Percentiles rank a stretch among this genome's conserved stretches.
phyloP scores from a whole-genome alignment of 768 basidiomycete species.

The Rhizopogon salebrosus region DNA sequence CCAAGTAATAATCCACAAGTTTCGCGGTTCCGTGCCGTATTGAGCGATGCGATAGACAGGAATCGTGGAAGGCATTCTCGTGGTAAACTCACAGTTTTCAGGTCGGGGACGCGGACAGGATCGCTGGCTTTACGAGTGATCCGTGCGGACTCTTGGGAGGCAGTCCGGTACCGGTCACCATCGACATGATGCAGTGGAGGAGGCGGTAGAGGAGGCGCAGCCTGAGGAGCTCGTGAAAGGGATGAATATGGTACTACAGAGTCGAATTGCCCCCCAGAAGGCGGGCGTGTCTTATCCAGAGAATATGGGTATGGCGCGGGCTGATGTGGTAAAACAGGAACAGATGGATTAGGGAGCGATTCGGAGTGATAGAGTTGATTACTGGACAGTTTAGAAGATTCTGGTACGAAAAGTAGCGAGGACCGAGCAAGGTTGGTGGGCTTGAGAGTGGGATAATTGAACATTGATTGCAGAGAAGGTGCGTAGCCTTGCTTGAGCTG shows the following conservation, averaged over 20 bases:
- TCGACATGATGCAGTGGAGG: constrained; percentile 19
- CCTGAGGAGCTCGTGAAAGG: constrained; percentile 20
- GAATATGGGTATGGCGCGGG: constrained; percentile 13
- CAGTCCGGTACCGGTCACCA: constrained; percentile 25
- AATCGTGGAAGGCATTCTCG: constrained; percentile 71
- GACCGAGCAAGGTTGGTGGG: constrained; percentile 29
- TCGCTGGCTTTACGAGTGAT: constrained; percentile 23
- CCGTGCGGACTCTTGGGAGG: constrained; percentile 31
- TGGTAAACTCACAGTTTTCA: constrained; percentile 67
- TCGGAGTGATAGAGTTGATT: constrained; percentile 26
- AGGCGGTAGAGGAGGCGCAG: constrained; percentile 18
- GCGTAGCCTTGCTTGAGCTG: constrained; percentile 75
- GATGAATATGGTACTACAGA: constrained; percentile 13
- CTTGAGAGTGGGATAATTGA: constrained; percentile 33
- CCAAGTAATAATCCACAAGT: constrained; percentile 86
- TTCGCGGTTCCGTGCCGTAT: constrained; percentile 75
- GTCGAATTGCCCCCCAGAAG: background rate
- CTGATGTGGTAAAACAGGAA: constrained; percentile 17
- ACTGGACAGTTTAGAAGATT: constrained; percentile 19
- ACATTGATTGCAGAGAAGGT: constrained; percentile 77
- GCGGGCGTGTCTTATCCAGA: background rate
- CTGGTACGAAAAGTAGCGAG: constrained; percentile 42
- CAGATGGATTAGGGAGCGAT: constrained; percentile 31
- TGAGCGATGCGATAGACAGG: constrained; percentile 68
- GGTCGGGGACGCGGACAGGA: constrained; percentile 34